Evolutionary conservation across 495 filamentous ascomycete species (phyloP).

Genomic region (Paragyromitra xinjiangensis): DNA sequence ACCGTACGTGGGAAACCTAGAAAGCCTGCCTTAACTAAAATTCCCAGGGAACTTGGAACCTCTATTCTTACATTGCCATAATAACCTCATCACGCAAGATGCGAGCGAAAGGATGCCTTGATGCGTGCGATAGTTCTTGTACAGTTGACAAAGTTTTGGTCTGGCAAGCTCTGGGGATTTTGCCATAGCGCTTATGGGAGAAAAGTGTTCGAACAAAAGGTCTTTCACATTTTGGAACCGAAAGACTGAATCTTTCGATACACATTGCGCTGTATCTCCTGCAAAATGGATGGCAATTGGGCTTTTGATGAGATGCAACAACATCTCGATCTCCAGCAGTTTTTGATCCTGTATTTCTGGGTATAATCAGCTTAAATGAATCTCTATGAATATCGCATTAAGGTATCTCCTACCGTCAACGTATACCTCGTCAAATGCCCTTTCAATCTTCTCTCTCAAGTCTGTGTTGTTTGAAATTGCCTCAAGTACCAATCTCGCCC

Average conservation of each 20-base stretch:
- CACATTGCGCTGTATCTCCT: slow-evolving; percentile 63
- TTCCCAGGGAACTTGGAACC: no score
- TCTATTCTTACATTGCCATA: slow-evolving; percentile 52
- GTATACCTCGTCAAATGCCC: slow-evolving; percentile 61
- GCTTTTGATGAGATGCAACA: slow-evolving; percentile 58
- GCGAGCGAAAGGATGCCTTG: slow-evolving; percentile 62
- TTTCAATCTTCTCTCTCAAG: slow-evolving; percentile 47
- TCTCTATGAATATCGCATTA: neutral
- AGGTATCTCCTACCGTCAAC: slow-evolving; percentile 58
- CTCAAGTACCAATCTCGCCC: slow-evolving; percentile 47
- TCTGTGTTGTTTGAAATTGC: slow-evolving; percentile 20
- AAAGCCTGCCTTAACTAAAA: no score
- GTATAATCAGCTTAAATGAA: neutral
- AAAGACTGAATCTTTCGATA: slow-evolving; percentile 62
- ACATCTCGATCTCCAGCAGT: slow-evolving; percentile 59
- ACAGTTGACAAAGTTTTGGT: slow-evolving; percentile 56
- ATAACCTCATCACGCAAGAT: slow-evolving; percentile 59
- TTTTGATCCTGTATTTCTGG: slow-evolving; percentile 62
- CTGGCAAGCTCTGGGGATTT: slow-evolving; percentile 43
- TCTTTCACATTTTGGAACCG: slow-evolving; percentile 61
- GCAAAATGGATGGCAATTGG: slow-evolving; percentile 61
- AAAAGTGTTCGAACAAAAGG: slow-evolving; percentile 59
- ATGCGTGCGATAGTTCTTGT: slow-evolving; percentile 62
- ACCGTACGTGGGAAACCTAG: slow-evolving; percentile 60
- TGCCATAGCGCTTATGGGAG: slow-evolving; percentile 24